Conservation (phyloP, 176 grass and related monocot genomes). For the Aegilops tauschii region DNA sequence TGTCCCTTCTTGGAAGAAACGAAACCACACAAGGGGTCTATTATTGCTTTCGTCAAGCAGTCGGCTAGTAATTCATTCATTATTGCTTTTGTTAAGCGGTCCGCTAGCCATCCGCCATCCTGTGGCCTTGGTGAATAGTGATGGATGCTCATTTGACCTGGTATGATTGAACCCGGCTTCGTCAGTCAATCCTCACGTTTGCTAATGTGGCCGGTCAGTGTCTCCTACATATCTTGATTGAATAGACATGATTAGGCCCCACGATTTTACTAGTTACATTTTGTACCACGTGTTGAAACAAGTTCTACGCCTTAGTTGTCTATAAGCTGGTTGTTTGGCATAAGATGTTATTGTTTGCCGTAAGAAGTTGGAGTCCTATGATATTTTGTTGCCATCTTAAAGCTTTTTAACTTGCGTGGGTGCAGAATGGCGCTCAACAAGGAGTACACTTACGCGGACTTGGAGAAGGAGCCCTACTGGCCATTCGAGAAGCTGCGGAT, state of each 20-base stretch:
- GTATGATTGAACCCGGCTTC: background rate
- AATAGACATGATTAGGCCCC: background rate
- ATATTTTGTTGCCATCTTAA: background rate
- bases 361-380: background rate
- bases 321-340: background rate
- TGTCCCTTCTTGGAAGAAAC: background rate
- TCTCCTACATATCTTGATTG: background rate
- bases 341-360: background rate
- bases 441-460: conserved; percentile 53
- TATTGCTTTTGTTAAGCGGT: background rate
- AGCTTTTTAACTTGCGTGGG: background rate
- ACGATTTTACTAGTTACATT: background rate
- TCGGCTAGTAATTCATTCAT: background rate
- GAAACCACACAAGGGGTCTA: background rate
- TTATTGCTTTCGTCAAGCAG: background rate
- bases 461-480: conserved; percentile 73
- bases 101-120: background rate
- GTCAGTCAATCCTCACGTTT: background rate
- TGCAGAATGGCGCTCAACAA: conserved; percentile 65
- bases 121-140: background rate
- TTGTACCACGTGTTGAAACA: background rate
- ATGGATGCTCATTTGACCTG: background rate
- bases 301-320: background rate
- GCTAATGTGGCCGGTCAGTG: background rate
- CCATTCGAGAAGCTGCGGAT: conserved; percentile 69